Conservation (phyloP, 176 grass and related monocot species). For the Bonia amplexicaulis region DNA sequence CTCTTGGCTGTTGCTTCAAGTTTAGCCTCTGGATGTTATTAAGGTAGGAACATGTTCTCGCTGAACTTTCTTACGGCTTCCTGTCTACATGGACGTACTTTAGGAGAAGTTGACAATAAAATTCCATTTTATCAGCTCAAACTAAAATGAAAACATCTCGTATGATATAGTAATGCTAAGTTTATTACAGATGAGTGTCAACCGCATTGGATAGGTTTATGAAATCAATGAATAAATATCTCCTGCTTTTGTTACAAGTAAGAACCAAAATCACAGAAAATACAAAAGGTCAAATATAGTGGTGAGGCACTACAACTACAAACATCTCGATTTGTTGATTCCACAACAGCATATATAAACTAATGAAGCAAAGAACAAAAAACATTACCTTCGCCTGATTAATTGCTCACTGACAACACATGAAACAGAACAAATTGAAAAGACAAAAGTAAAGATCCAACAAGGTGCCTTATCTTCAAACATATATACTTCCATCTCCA, state of each 20-base stretch:
- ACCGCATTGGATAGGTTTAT: not conserved
- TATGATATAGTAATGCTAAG: not conserved
- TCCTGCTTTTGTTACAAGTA: not conserved
- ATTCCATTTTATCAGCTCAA: not conserved
- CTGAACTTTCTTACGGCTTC: not conserved
- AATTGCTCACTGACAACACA: not conserved
- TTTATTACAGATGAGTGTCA: not conserved
- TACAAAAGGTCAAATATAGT: slow-evolving; percentile 12
- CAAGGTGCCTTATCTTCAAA: slow-evolving; percentile 15
- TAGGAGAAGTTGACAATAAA: not conserved
- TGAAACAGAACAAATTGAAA: slow-evolving; percentile 29
- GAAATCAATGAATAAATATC: not conserved
- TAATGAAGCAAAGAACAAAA: not conserved
- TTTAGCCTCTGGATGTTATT: not conserved
- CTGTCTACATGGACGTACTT: not conserved
- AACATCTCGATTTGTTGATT: not conserved
- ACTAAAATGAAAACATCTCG: not conserved
- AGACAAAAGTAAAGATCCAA: slow-evolving; percentile 29
- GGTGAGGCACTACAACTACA: slow-evolving; percentile 17
- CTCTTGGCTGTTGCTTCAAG: not conserved
- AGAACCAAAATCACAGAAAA: not conserved
- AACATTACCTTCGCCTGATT: not conserved
- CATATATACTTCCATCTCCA: slow-evolving; percentile 8
- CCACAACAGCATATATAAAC: not conserved
- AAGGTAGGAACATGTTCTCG: not conserved